These are phyloP conservation scores for Paralagenidium karlingii DNA, from an alignment of 352 stramenopile species.

Conservation along the genomic window DNA sequence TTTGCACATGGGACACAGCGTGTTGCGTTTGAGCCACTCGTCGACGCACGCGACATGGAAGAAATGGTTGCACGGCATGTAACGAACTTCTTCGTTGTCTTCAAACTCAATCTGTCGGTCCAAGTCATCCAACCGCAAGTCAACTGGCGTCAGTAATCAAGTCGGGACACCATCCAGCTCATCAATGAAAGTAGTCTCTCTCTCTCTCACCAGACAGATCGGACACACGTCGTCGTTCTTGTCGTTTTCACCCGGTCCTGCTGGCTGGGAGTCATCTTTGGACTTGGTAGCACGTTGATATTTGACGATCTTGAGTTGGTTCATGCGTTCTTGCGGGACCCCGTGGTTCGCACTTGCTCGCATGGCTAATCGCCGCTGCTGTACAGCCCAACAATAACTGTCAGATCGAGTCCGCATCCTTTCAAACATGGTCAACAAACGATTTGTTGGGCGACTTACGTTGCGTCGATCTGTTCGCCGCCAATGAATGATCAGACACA, in stretches of 20 bases:
- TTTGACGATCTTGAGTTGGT: conserved; percentile 49
- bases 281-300: conserved; percentile 21
- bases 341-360: no score
- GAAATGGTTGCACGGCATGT: conserved; percentile 76
- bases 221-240: conserved; percentile 44
- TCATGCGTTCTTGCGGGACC: conserved; percentile 39
- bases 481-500: conserved; percentile 53
- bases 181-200: conserved; percentile 2
- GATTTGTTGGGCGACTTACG: no score
- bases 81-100: conserved; percentile 56
- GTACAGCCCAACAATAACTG: no score
- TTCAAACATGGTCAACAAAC: no score
- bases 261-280: no score
- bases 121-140: no score
- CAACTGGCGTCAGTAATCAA: neutral
- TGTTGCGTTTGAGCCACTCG: conserved; percentile 79
- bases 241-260: neutral
- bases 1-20: conserved; percentile 81
- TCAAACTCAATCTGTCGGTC: conserved; percentile 59
- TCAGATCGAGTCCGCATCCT: no score
- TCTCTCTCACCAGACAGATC: conserved; percentile 44
- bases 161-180: neutral
- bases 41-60: conserved; percentile 85
- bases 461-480: conserved; percentile 42
- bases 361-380: no score